phyloP scores from a whole-genome alignment of 148 eudicot species.

The Rhododendron ovatum region DNA sequence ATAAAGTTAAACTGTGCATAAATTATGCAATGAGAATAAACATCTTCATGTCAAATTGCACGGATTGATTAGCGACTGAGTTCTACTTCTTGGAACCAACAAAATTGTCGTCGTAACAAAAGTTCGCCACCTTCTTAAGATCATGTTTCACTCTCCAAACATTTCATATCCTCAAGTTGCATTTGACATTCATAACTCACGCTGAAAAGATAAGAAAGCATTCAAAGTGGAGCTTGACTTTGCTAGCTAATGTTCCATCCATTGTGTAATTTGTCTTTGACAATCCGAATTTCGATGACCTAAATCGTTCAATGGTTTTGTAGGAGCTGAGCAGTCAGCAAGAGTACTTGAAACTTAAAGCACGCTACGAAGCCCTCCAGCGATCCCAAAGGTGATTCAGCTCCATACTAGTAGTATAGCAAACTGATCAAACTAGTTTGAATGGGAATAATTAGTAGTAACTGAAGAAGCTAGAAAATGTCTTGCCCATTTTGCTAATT shows the following conservation, averaged over 20 bases:
- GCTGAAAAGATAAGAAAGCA: neutral
- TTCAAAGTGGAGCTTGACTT: neutral
- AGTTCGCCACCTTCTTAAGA: neutral
- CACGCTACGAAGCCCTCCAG: constrained; percentile 64
- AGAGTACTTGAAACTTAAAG: constrained; percentile 83
- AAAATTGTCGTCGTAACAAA: neutral
- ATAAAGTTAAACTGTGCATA: neutral
- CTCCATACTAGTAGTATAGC: neutral
- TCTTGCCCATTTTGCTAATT: neutral
- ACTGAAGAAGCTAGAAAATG: neutral
- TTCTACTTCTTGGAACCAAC: neutral
- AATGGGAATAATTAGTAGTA: neutral
- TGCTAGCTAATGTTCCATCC: neutral
- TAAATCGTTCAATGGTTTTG: neutral
- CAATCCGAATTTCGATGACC: neutral
- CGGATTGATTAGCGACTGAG: neutral
- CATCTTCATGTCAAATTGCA: neutral
- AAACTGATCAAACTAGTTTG: neutral
- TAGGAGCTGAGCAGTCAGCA: constrained; percentile 87
- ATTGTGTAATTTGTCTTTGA: neutral
- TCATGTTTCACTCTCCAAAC: neutral
- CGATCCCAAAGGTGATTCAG: constrained; percentile 56
- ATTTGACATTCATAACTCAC: neutral
- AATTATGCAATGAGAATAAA: neutral
- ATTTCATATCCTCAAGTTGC: neutral